These are phyloP conservation scores for Drechslera avenae DNA, from an alignment of 2,329 filamentous ascomycete species.

Conservation along the genomic window DNA sequence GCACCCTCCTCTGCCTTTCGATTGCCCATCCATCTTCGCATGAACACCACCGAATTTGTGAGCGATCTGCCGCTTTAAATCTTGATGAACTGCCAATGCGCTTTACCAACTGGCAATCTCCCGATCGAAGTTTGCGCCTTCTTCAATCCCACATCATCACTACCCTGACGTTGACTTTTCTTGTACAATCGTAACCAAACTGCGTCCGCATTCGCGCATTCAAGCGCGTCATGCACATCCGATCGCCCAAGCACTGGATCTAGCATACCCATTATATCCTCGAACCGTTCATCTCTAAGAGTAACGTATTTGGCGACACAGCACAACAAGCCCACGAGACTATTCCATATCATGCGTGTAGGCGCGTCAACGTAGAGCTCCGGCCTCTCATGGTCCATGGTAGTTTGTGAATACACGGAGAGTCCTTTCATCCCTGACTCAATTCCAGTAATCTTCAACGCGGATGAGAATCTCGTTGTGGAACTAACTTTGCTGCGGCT, in stretches of 20 bases:
- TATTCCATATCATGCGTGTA: slow-evolving; percentile 67
- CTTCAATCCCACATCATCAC: neutral
- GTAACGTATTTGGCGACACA: slow-evolving; percentile 66
- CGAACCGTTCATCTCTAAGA: slow-evolving; percentile 72
- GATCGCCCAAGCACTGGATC: slow-evolving; percentile 45
- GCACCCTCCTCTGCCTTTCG: too few relatives aligned
- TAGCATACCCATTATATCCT: slow-evolving; percentile 70
- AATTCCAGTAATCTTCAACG: slow-evolving; percentile 2
- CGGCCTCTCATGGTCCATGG: slow-evolving; percentile 8
- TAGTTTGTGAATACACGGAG: slow-evolving; percentile 2
- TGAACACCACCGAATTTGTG: neutral
- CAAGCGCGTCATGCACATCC: slow-evolving; percentile 63
- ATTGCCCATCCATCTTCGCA: neutral
- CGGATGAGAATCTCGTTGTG: slow-evolving; percentile 1
- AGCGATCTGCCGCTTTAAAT: neutral
- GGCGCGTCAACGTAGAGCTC: slow-evolving; percentile 60
- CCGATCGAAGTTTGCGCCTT: neutral
- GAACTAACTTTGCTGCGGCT: neutral
- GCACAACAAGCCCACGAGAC: slow-evolving; percentile 63
- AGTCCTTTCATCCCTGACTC: slow-evolving; percentile 10
- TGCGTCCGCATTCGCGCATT: slow-evolving; percentile 71
- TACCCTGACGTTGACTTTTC: slow-evolving; percentile 11
- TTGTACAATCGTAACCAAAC: slow-evolving; percentile 66
- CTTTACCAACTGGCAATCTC: slow-evolving; percentile 13
- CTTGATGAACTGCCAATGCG: slow-evolving; percentile 18